Evolutionary conservation across 176 grass and related monocot species (phyloP).

Genomic region (Elymus sibiricus): DNA sequence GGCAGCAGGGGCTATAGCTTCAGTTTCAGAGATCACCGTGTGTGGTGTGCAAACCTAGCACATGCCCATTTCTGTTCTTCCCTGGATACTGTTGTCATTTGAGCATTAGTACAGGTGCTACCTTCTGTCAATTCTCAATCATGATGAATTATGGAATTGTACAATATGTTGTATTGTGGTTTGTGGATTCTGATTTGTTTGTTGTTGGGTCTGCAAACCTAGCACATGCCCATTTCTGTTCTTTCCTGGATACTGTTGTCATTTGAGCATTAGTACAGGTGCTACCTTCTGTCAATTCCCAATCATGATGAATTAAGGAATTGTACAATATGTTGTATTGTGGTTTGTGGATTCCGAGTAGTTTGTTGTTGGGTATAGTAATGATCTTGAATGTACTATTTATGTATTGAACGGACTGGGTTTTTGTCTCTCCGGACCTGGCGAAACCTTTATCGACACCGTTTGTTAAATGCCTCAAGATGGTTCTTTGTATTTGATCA

Average conservation of each 20-base stretch:
- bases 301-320: not conserved
- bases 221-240: slow-evolving; percentile 35
- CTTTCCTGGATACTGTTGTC: slow-evolving; percentile 1
- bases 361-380: not conserved
- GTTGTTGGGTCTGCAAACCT: not conserved
- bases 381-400: not conserved
- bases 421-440: too few relatives aligned
- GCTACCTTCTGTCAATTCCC: not conserved
- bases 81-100: slow-evolving; percentile 14
- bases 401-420: not conserved
- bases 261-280: slow-evolving; percentile 4
- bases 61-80: slow-evolving; percentile 32
- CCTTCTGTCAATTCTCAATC: not conserved
- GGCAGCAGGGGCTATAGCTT: slow-evolving; percentile 4
- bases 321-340: not conserved
- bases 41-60: slow-evolving; percentile 19
- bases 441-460: too few relatives aligned
- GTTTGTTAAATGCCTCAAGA: too few relatives aligned
- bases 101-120: not conserved
- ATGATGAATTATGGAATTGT: not conserved
- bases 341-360: not conserved
- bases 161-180: not conserved
- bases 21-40: not conserved
- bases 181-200: not conserved
- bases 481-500: too few relatives aligned